These are phyloP conservation scores for Cyclotella distinguenda DNA, from an alignment of 108 stramenopile species.

Conservation along the genomic window DNA sequence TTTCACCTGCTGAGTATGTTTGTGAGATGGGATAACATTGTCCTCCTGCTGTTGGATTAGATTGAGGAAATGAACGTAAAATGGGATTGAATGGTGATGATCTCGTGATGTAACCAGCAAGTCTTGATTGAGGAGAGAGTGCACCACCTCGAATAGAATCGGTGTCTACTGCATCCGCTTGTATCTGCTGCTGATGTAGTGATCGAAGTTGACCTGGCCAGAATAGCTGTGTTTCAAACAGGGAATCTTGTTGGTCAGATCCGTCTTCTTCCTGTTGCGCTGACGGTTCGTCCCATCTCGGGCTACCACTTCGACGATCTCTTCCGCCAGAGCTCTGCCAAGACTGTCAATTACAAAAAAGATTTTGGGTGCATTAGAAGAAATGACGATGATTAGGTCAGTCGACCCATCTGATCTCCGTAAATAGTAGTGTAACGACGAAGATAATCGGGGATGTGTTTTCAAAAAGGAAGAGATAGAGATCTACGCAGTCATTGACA, in stretches of 20 bases:
- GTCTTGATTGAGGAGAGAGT: slow-evolving; percentile 2
- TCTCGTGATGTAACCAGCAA: neutral
- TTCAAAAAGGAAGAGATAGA: no score
- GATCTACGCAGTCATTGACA: no score
- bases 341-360: no score
- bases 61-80: neutral
- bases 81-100: neutral
- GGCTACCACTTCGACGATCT: neutral
- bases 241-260: neutral
- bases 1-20: slow-evolving; percentile 1
- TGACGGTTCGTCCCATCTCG: neutral
- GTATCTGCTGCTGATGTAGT: neutral
- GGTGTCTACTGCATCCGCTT: neutral
- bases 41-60: neutral
- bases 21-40: slow-evolving; percentile 3
- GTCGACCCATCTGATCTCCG: no score
- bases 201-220: neutral
- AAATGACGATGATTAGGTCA: no score
- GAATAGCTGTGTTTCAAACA: neutral
- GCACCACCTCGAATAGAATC: neutral
- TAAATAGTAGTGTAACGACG: no score
- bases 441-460: no score
- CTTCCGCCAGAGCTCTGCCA: slow-evolving; percentile 1
- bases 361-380: no score
- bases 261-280: neutral